Evolutionary conservation across 2,329 filamentous ascomycete species (phyloP), one percentile per base, ranked within the genome.

Genomic region (Sporothrix phasma): DNA sequence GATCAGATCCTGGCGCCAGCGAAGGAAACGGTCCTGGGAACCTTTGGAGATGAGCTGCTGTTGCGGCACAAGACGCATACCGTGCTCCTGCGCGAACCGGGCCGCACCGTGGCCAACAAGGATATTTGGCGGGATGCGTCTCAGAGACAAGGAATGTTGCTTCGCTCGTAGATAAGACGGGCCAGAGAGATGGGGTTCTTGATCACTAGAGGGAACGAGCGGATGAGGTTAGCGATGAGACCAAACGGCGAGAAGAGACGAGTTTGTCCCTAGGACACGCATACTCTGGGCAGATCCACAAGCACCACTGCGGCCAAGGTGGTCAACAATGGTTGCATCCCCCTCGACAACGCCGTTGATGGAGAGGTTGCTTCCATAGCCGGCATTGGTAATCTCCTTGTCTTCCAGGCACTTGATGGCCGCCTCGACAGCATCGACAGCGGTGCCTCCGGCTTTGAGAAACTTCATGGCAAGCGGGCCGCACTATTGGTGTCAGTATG

Each of bases 321-420:
- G 89, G 71, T 99, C 92, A 46, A 99, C 89, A 62, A 99, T 84
- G 0, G 91, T 92, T 63, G 94, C 94, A 78, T 99, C 94, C 70
- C 92, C 95, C 74, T 99, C 94, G 13, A 97, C 94, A 1, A 86
- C 84, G 1, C 94, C 94, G 69, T 97, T 88, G 67, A 96, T 89
- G 51, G 90, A 88, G 26, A 99, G 79, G 71, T 99, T 99, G 76
- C 94, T 99, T 54, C 95, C 94, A 73, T 89, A 97, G 0, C 94
- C 94, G 43, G 93, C 90, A 74, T 99, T 99, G 41, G 95, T 99
- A 69, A 99, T 95, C 71, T 97, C 92, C 64, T 89, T 87, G 73
- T 99, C 90, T 76, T 99, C 94, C 19, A 99, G 84, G 22, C 90
- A 81, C 69, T 88, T 90, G 71, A 99, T 86, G 34, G 94, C 91